Base-by-base conservation (phyloP, 495 filamentous ascomycete species). In the Neurospora sp. region DNA sequence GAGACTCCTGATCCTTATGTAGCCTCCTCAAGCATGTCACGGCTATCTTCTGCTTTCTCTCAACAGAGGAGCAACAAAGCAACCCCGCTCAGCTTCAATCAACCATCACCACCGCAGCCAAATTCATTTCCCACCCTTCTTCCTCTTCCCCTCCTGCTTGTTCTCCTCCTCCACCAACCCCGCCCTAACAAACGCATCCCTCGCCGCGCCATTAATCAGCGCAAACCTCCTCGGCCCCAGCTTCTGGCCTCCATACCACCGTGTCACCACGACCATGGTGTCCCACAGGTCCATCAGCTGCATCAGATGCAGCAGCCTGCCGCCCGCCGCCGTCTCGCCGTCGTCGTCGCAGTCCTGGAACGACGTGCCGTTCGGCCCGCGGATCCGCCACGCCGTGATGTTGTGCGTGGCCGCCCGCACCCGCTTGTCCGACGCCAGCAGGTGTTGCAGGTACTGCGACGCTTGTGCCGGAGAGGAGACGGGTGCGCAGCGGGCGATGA, bases 311-410 rank as follows among this genome's bases (percentile, higher is more conserved):
- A 97, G 84, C 77, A 98, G 77, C 37, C 96, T 87, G 0, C 91
- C 89, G 1, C 96, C 96, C 5, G 96, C 96, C 31, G 96, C 96
- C n/a, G 91, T 92, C 85, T 99, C 96, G 12, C 96, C 96, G 79
- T 99, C 96, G 79, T 98, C 96, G 76, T 99, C 91, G 78, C 91
- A 97, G 82, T 99, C 96, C 80, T 98, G 93, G 73, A 89, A 92
- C 42, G 85, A 86, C 23, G 90, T 88, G 9, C 79, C 78, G 74
- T 86, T 86, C 0, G 83, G 79, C 0, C 82, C 79, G n/a, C 84
- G 85, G 44, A 90, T 88, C 70, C 89, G 84, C 83, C 88, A 90
- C 12, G 89, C 89, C 31, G 82, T 85, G 75, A 98, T 97, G 80
- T 98, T 98, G 81, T 99, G 96, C 73, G 94, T 95, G 11, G 96